Conservation (phyloP, 2,329 filamentous ascomycete species). For the Bipolaris cookei region DNA sequence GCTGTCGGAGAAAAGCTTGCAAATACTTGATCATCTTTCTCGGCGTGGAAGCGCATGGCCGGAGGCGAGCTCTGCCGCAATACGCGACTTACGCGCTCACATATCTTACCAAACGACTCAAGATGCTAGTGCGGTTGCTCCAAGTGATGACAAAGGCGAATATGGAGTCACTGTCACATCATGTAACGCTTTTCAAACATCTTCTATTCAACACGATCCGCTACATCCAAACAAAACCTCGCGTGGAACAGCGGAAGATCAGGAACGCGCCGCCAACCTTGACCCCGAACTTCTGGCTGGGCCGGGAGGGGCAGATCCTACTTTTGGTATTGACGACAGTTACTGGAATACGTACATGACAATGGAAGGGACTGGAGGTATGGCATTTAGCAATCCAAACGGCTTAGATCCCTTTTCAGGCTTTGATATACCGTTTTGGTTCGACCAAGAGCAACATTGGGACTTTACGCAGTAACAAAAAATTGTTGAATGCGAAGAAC, state of each 20-base stretch:
- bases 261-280: no score
- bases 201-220: neutral
- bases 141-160: neutral
- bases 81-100: conserved; percentile 30
- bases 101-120: conserved; percentile 11
- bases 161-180: neutral
- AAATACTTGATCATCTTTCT: conserved; percentile 36
- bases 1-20: conserved; percentile 32
- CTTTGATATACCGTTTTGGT: conserved; percentile 48
- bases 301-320: neutral
- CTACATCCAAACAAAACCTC: neutral
- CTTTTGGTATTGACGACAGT: neutral
- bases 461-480: conserved; percentile 26
- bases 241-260: neutral
- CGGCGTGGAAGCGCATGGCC: conserved; percentile 38
- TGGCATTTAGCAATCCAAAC: conserved; percentile 9
- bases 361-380: neutral
- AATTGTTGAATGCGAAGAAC: no score
- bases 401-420: conserved; percentile 39
- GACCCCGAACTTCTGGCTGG: neutral
- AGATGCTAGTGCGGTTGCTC: neutral
- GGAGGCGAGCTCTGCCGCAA: conserved; percentile 38
- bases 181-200: neutral
- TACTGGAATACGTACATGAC: conserved; percentile 22
- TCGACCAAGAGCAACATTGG: conserved; percentile 44